Evolutionary conservation across 169 alveolate species (phyloP).

Genomic region (Cryptosporidium felis): DNA sequence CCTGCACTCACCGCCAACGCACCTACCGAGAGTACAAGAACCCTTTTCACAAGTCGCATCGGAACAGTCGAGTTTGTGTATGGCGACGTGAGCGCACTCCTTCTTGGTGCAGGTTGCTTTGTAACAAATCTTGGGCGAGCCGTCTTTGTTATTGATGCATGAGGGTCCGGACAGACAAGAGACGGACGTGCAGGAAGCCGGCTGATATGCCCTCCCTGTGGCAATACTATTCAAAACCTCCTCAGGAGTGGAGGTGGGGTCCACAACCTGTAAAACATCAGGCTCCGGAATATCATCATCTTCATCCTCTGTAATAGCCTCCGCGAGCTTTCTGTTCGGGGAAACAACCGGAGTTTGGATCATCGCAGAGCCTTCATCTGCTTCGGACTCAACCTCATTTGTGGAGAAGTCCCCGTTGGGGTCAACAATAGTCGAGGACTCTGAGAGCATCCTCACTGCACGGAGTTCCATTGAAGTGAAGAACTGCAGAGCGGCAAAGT

Average conservation of each 20-base stretch:
- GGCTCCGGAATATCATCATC: slow-evolving; percentile 16
- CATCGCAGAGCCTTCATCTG: background rate
- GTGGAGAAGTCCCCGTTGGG: slow-evolving; percentile 29
- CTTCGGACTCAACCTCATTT: background rate
- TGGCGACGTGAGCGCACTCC: slow-evolving; percentile 34
- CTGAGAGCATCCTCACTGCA: slow-evolving; percentile 5
- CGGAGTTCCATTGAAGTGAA: background rate
- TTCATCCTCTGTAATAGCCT: background rate
- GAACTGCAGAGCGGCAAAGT: slow-evolving; percentile 20
- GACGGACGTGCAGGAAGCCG: slow-evolving; percentile 32
- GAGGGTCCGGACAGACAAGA: slow-evolving; percentile 43
- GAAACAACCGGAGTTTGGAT: background rate
- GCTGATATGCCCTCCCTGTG: background rate
- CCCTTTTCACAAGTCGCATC: slow-evolving; percentile 18
- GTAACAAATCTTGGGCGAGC: slow-evolving; percentile 43
- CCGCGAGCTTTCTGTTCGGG: slow-evolving; percentile 15
- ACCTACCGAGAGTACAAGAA: background rate
- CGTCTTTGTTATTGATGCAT: slow-evolving; percentile 8
- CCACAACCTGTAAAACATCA: background rate
- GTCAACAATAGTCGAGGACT: background rate
- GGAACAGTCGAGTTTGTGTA: slow-evolving; percentile 14
- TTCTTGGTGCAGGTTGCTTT: slow-evolving; percentile 30
- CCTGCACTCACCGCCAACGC: slow-evolving; percentile 55
- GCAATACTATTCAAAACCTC: background rate
- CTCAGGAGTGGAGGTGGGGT: slow-evolving; percentile 24